Evolutionary conservation across 768 basidiomycete species (phyloP), one percentile per base, ranked within the genome.

Genomic region (Mycena vulgaris): DNA sequence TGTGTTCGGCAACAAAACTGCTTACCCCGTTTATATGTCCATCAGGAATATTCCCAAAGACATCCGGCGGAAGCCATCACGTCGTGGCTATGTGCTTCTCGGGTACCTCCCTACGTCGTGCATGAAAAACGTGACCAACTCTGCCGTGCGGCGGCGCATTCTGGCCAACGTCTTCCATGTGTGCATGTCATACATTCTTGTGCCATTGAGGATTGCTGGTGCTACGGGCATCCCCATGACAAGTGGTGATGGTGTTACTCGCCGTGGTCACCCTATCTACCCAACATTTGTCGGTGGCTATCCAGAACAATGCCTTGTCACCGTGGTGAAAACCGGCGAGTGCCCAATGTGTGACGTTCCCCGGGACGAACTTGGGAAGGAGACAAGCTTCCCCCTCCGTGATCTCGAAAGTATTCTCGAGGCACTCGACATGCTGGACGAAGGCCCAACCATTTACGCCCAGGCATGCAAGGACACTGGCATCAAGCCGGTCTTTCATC

Each of bases 221-320:
- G 30, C 31, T 19, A 3, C 7, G 7, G 80, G 80, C 8, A 67
- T 81, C 23, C 8, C 27, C 0, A 57, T 81, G 63, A 33, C 56
- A 0, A 75, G 69, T 48, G 75, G 77, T 7, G 74, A 80, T 52
- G 80, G 80, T 2, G 61, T 66, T 2, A 16, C 51, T 1, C 72
- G 66, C 10, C 72, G 62, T 14, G 39, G 52, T 16, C 52, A 53
- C 25, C 52, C 52, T 11, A 53, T 53, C 25, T 33, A 8, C 30
- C 28, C 52, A 49, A 9, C 72, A 75, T 66, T 79, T 28, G 51
- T 65, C 8, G 70, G 61, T 3, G 71, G 76, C 48, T 75, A 76
- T 53, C 74, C 74, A 0, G 76, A 76, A 35, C 76, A 77, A 48
- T 52, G 63, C 7, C 49, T 75, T 14, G 76, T 73, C n/a, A 66